Conservation (phyloP, 805 yeast genomes). For the Starmerella scarabaei region DNA sequence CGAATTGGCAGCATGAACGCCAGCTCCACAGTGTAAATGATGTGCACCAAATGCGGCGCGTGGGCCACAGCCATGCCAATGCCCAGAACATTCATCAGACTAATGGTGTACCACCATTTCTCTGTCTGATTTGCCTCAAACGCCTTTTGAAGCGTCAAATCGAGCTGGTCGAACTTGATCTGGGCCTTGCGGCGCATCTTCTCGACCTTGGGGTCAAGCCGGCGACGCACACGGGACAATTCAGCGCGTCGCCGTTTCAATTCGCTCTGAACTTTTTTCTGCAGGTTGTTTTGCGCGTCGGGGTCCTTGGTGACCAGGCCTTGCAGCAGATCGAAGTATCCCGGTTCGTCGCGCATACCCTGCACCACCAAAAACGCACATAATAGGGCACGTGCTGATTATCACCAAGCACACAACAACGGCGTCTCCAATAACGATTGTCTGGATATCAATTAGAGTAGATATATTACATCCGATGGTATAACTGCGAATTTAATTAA, state of each 20-base stretch:
- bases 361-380: too few species aligned
- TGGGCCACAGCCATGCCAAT: constrained; percentile 68
- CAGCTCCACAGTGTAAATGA: constrained; percentile 53
- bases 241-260: constrained; percentile 10
- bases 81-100: constrained; percentile 52
- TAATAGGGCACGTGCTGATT: too few species aligned
- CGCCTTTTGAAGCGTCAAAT: constrained; percentile 19
- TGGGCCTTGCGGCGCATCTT: constrained; percentile 20
- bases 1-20: constrained; percentile 68
- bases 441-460: too few species aligned
- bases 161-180: constrained; percentile 24
- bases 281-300: constrained; percentile 14
- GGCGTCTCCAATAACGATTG: too few species aligned
- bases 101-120: constrained; percentile 65
- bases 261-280: constrained; percentile 20
- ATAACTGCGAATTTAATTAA: too few species aligned
- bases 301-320: constrained; percentile 23
- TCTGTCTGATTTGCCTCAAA: constrained; percentile 39
- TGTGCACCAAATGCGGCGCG: constrained; percentile 64
- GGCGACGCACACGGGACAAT: constrained; percentile 8
- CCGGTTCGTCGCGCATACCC: constrained; percentile 19
- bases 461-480: too few species aligned
- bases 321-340: constrained; percentile 27
- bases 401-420: too few species aligned
- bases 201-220: constrained; percentile 22